These are phyloP conservation scores for Populus hybrid DNA, from an alignment of 441 rosid genomes.

Conservation along the genomic window DNA sequence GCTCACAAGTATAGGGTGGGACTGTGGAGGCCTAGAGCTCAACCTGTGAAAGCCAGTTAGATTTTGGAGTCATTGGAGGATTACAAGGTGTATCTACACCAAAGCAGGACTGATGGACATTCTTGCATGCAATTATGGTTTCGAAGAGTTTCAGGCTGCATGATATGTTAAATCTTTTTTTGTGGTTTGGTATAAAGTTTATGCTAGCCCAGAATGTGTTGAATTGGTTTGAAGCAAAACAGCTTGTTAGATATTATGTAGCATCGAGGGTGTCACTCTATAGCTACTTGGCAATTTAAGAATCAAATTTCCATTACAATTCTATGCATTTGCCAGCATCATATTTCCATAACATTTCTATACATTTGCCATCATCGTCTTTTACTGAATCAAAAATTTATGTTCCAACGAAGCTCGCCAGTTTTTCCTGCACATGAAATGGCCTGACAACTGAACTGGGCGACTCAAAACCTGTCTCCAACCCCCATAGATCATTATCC, in stretches of 20 bases:
- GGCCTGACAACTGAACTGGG: too few relatives aligned
- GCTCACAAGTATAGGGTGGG: conserved; percentile 61
- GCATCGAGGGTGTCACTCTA: background rate
- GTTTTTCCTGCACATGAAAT: too few relatives aligned
- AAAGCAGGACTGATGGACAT: background rate
- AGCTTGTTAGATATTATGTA: background rate
- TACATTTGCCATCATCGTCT: too few relatives aligned
- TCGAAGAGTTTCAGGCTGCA: background rate
- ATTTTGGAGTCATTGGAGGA: background rate
- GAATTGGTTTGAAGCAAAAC: background rate
- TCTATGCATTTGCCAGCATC: background rate
- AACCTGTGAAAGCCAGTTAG: conserved; percentile 37
- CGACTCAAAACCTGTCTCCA: too few relatives aligned
- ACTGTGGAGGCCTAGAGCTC: conserved; percentile 71
- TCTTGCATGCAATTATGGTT: background rate
- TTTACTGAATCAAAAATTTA: too few relatives aligned
- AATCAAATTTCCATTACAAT: background rate
- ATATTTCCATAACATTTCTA: background rate
- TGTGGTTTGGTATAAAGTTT: background rate
- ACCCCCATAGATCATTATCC: too few relatives aligned
- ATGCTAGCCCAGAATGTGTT: background rate
- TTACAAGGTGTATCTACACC: background rate
- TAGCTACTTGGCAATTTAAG: background rate
- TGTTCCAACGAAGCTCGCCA: too few relatives aligned
- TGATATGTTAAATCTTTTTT: background rate